Conservation (phyloP, 768 basidiomycete genomes). For the Omphalotus guepiniiformis region DNA sequence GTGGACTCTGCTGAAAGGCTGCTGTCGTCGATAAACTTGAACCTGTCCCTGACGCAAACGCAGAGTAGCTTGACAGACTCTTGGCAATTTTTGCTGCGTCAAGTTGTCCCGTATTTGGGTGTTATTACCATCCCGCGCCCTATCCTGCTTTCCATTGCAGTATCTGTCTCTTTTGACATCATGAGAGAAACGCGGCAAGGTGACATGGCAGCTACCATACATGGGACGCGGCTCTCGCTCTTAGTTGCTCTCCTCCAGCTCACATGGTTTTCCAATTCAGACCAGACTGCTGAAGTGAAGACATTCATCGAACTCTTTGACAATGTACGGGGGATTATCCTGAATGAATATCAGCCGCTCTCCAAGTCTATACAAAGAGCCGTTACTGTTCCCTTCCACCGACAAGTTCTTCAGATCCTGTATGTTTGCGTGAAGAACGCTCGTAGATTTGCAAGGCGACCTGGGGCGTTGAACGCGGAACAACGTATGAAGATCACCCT, state of each 20-base stretch:
- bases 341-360: slow-evolving; percentile 73
- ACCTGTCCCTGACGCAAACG: slow-evolving; percentile 79
- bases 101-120: slow-evolving; percentile 59
- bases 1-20: slow-evolving; percentile 51
- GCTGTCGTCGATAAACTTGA: slow-evolving; percentile 76
- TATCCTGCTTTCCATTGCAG: slow-evolving; percentile 51
- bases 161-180: slow-evolving; percentile 62
- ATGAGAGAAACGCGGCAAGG: slow-evolving; percentile 68
- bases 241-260: slow-evolving; percentile 77
- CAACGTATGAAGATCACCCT: slow-evolving; percentile 56
- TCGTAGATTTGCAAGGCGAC: slow-evolving; percentile 42
- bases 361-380: slow-evolving; percentile 66
- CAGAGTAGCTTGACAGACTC: slow-evolving; percentile 72
- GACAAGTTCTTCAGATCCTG: slow-evolving; percentile 70
- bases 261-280: slow-evolving; percentile 64
- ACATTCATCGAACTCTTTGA: slow-evolving; percentile 59
- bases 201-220: slow-evolving; percentile 81
- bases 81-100: slow-evolving; percentile 71
- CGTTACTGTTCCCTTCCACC: slow-evolving; percentile 69
- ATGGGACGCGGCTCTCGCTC: slow-evolving; percentile 68
- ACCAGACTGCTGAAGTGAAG: slow-evolving; percentile 49
- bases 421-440: slow-evolving; percentile 73
- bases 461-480: slow-evolving; percentile 52
- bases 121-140: slow-evolving; percentile 54
- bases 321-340: slow-evolving; percentile 60